These are phyloP conservation scores for Lentinus brumalis DNA, from an alignment of 768 basidiomycete genomes.

Conservation along the genomic window DNA sequence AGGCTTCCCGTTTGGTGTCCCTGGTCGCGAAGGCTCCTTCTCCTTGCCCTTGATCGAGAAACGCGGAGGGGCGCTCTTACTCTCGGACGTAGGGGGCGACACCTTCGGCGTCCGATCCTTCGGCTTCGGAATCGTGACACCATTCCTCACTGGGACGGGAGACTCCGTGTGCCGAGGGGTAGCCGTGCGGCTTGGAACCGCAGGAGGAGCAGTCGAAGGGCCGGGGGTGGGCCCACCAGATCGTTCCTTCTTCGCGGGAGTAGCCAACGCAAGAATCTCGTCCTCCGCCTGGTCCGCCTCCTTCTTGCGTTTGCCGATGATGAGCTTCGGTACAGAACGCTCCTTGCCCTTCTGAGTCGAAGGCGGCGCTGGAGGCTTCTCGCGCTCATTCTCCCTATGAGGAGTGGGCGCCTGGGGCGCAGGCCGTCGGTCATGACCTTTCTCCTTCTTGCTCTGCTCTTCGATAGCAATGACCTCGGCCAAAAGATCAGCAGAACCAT, in stretches of 20 bases:
- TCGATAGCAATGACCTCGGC: conserved; percentile 85
- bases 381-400: conserved; percentile 23
- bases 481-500: conserved; percentile 79
- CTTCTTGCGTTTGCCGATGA: conserved; percentile 60
- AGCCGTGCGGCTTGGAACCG: not conserved
- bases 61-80: conserved; percentile 36
- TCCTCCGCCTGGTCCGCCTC: conserved; percentile 45
- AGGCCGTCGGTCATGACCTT: conserved; percentile 1
- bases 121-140: conserved; percentile 35
- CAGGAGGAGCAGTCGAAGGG: conserved; percentile 17
- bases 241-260: conserved; percentile 60
- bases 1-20: conserved; percentile 41
- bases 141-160: conserved; percentile 7
- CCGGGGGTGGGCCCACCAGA: conserved; percentile 25
- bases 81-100: conserved; percentile 18
- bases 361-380: conserved; percentile 14
- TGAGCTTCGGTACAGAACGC: conserved; percentile 37
- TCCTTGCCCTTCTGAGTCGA: conserved; percentile 29
- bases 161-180: conserved; percentile 13
- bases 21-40: conserved; percentile 47
- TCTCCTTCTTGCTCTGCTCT: conserved; percentile 54
- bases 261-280: conserved; percentile 62
- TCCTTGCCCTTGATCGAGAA: conserved; percentile 72
- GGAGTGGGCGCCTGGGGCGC: conserved; percentile 8
- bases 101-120: conserved; percentile 47